A percentile compares a stretch with the other conserved stretches of the same genome.
phyloP scores from a whole-genome alignment of 1,284 basidiomycete genomes.

The Ustilago lituana region DNA sequence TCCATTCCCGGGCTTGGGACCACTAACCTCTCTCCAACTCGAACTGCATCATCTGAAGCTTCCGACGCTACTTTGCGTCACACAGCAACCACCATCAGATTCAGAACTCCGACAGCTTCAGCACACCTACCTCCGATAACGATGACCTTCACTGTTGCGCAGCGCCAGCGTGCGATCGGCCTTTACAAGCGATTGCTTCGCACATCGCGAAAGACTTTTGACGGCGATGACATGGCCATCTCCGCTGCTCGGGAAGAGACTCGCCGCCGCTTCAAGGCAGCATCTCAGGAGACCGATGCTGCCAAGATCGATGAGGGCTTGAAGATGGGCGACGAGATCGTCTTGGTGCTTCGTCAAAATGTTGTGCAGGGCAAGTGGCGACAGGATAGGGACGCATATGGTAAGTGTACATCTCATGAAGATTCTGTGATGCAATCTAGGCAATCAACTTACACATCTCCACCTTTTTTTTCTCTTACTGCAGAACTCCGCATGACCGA shows the following conservation, averaged over 20 bases:
- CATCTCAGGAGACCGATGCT: conserved; percentile 47
- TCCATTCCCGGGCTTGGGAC: too few relatives aligned
- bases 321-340: conserved; percentile 60
- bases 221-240: conserved; percentile 46
- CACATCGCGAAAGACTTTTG: conserved; percentile 60
- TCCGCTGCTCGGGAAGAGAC: conserved; percentile 53
- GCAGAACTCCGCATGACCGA: conserved; percentile 58
- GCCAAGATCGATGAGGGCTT: conserved; percentile 57
- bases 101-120: neutral
- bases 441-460: too few relatives aligned
- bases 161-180: conserved; percentile 55
- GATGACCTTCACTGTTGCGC: conserved; percentile 50
- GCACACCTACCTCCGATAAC: neutral
- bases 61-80: too few relatives aligned
- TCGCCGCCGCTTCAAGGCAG: conserved; percentile 48
- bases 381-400: conserved; percentile 44
- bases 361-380: conserved; percentile 63
- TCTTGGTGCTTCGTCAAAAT: conserved; percentile 57
- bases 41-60: too few relatives aligned
- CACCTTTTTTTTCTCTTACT: too few relatives aligned
- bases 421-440: too few relatives aligned
- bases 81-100: too few relatives aligned
- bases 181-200: conserved; percentile 62
- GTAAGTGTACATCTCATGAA: conserved; percentile 13
- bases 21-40: too few relatives aligned